Conservation (phyloP, 352 stramenopile species). For the Discostella stelligera region DNA sequence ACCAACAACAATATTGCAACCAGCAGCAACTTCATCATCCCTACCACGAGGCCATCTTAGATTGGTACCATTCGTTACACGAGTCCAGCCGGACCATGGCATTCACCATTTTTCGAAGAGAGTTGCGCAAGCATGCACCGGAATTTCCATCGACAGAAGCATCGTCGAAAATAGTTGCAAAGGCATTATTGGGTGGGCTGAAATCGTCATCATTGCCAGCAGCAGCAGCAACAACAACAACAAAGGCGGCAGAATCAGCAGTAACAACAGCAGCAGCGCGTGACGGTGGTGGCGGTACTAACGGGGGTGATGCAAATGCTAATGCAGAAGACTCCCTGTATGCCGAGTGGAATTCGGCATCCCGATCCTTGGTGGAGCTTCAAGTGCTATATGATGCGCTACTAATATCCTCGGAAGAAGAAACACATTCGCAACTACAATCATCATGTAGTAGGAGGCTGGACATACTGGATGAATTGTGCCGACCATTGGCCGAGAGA, state of each 20-base stretch:
- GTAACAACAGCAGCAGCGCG: too few relatives aligned
- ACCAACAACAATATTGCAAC: not conserved
- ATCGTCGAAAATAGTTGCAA: slow-evolving; percentile 15
- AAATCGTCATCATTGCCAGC: not conserved
- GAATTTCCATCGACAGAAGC: slow-evolving; percentile 27
- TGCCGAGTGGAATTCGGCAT: slow-evolving; percentile 10
- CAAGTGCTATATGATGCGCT: slow-evolving; percentile 40
- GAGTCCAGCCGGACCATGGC: slow-evolving; percentile 7
- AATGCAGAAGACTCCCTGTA: not conserved
- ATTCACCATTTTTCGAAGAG: not conserved
- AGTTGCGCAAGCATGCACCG: slow-evolving; percentile 10
- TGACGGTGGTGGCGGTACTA: not conserved
- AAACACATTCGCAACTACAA: slow-evolving; percentile 13
- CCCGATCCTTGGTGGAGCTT: slow-evolving; percentile 35
- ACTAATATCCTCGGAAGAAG: not conserved
- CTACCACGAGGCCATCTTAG: not conserved
- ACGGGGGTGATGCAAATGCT: not conserved
- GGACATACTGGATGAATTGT: slow-evolving; percentile 57
- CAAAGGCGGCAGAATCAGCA: not conserved
- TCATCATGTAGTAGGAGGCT: slow-evolving; percentile 17
- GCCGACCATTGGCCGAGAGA: slow-evolving; percentile 51
- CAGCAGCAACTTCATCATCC: not conserved
- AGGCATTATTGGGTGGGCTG: not conserved
- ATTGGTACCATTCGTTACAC: slow-evolving; percentile 17
- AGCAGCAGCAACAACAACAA: not conserved